phyloP scores from a whole-genome alignment of 805 yeast species.

The Kazachstania martiniae region DNA sequence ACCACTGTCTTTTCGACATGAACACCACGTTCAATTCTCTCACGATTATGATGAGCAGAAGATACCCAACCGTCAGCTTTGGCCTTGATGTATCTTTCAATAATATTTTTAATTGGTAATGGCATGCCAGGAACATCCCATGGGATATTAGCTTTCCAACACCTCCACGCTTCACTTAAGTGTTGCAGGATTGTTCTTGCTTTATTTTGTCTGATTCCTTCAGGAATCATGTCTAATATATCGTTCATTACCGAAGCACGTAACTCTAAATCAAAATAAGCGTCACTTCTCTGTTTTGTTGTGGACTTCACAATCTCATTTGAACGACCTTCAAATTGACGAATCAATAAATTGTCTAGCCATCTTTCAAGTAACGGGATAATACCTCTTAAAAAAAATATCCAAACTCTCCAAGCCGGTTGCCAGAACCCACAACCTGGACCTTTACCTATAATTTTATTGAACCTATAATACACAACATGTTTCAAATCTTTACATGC shows the following conservation, averaged over 20 bases:
- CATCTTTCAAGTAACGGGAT: slow-evolving; percentile 89
- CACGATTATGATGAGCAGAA: slow-evolving; percentile 87
- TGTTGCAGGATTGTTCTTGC: slow-evolving; percentile 86
- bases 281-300: slow-evolving; percentile 91
- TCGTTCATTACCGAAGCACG: slow-evolving; percentile 94
- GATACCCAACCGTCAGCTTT: slow-evolving; percentile 96
- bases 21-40: slow-evolving; percentile 77
- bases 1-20: slow-evolving; percentile 92
- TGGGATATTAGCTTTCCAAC: slow-evolving; percentile 98
- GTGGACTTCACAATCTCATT: slow-evolving; percentile 89
- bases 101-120: slow-evolving; percentile 74
- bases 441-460: slow-evolving; percentile 83
- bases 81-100: slow-evolving; percentile 82
- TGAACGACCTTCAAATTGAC: slow-evolving; percentile 94
- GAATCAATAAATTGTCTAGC: slow-evolving; percentile 80
- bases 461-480: slow-evolving; percentile 76
- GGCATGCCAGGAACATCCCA: slow-evolving; percentile 98
- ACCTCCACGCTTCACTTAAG: slow-evolving; percentile 96
- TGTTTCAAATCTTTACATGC: slow-evolving; percentile 94
- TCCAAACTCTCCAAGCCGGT: slow-evolving; percentile 97
- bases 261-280: slow-evolving; percentile 86
- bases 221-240: slow-evolving; percentile 94
- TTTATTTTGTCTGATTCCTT: slow-evolving; percentile 78
- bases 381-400: slow-evolving; percentile 80
- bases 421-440: slow-evolving; percentile 99